These are phyloP conservation scores for Nitzschia inconspicua DNA, from an alignment of 108 stramenopile species.

Conservation along the genomic window DNA sequence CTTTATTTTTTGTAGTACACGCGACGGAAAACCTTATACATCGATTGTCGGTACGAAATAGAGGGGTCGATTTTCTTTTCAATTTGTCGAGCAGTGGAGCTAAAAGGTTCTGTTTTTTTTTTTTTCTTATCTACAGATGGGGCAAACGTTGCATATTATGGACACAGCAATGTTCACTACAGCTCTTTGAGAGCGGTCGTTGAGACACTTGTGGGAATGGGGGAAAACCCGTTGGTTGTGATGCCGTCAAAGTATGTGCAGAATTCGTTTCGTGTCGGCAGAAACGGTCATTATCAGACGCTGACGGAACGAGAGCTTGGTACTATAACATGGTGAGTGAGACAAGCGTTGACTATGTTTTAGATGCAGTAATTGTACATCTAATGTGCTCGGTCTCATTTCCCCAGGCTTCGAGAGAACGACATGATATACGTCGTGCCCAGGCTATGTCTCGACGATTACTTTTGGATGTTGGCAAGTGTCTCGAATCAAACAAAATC, in stretches of 20 bases:
- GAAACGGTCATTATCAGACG: conserved; percentile 23
- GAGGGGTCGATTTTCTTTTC: neutral
- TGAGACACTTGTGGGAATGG: conserved; percentile 51
- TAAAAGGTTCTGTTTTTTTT: neutral
- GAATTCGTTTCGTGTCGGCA: neutral
- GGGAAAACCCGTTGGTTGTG: conserved; percentile 76
- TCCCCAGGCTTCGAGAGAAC: conserved; percentile 11
- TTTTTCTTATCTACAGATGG: conserved; percentile 39
- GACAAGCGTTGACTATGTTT: neutral
- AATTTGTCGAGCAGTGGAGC: neutral
- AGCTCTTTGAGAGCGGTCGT: conserved; percentile 59
- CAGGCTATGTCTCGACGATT: conserved; percentile 68
- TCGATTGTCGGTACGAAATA: conserved; percentile 59
- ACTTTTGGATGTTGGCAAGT: conserved; percentile 84
- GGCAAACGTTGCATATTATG: conserved; percentile 75
- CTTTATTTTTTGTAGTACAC: conserved; percentile 22
- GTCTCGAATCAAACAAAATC: conserved; percentile 63
- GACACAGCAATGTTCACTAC: conserved; percentile 59
- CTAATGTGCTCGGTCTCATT: neutral
- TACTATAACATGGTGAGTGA: conserved; percentile 31
- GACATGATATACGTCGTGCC: conserved; percentile 55
- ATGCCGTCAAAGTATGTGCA: conserved; percentile 72
- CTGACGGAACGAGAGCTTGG: conserved; percentile 13
- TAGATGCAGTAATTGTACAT: neutral
- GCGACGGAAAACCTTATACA: conserved; percentile 81